These are phyloP conservation scores for Jaltomata sinuosa DNA, from an alignment of 257 asterid genomes.

Conservation along the genomic window DNA sequence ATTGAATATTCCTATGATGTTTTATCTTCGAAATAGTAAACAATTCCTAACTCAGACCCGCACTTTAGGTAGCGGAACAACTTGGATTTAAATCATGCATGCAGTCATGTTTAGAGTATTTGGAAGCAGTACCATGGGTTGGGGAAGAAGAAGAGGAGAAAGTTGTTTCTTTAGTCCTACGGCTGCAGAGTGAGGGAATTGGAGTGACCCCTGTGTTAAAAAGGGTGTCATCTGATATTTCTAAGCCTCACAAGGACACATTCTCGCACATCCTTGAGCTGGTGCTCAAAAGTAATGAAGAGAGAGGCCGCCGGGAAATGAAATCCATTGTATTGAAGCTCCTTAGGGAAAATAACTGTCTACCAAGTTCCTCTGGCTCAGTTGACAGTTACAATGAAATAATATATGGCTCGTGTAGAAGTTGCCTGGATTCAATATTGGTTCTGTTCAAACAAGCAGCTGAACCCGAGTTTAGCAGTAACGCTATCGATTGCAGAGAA, in stretches of 20 bases:
- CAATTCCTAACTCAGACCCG: neutral
- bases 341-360: slow-evolving; percentile 51
- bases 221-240: slow-evolving; percentile 60
- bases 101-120: slow-evolving; percentile 70
- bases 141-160: slow-evolving; percentile 95
- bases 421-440: slow-evolving; percentile 41
- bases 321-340: slow-evolving; percentile 76
- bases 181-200: slow-evolving; percentile 58
- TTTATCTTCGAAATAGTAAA: neutral
- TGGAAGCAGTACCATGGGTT: slow-evolving; percentile 99
- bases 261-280: slow-evolving; percentile 61
- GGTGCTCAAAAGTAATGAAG: slow-evolving; percentile 80
- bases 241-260: slow-evolving; percentile 54
- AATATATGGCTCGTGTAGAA: slow-evolving; percentile 51
- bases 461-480: slow-evolving; percentile 30
- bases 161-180: slow-evolving; percentile 59
- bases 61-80: slow-evolving; percentile 58
- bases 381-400: slow-evolving; percentile 50
- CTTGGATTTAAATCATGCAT: slow-evolving; percentile 64
- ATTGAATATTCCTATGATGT: neutral
- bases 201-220: slow-evolving; percentile 64
- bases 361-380: slow-evolving; percentile 43
- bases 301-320: slow-evolving; percentile 83
- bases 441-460: slow-evolving; percentile 64
- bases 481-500: slow-evolving; percentile 21